These are phyloP conservation scores for Thermoascus crustaceus DNA, from an alignment of 2,329 filamentous ascomycete genomes.

Conservation along the genomic window DNA sequence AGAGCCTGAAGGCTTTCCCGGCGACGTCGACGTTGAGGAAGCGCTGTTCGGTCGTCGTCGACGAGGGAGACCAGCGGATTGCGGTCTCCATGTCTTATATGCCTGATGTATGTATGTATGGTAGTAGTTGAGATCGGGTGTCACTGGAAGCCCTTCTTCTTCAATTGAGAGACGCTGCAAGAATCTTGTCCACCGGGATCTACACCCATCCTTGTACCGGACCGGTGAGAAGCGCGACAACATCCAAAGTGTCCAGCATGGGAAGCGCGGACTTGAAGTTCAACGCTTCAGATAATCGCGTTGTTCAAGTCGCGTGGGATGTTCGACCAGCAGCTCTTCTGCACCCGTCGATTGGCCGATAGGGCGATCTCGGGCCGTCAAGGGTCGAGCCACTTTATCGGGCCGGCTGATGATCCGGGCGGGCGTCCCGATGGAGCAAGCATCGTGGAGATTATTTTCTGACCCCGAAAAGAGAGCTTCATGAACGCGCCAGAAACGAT, in stretches of 20 bases:
- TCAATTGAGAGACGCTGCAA: no score
- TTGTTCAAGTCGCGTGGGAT: no score
- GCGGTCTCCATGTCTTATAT: conserved; percentile 53
- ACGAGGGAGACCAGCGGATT: conserved; percentile 56
- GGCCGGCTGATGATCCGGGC: conserved; percentile 22
- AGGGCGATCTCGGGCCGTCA: conserved; percentile 16
- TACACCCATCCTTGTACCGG: no score
- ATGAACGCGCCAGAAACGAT: no score
- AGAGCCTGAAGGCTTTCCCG: conserved; percentile 51
- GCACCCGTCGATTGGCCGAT: conserved; percentile 18
- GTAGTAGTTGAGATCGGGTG: no score
- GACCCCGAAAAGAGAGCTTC: not conserved
- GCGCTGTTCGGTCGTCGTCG: conserved; percentile 44
- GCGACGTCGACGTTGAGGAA: conserved; percentile 56
- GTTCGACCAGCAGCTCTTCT: conserved; percentile 3
- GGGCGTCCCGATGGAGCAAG: conserved; percentile 2
- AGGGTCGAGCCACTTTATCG: no score
- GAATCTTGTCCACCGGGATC: no score
- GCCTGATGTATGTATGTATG: no score
- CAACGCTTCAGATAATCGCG: no score
- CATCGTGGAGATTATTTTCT: not conserved
- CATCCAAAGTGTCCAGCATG: not conserved
- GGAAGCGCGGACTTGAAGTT: no score
- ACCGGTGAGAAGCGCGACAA: no score
- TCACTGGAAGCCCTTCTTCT: no score